A percentile compares a stretch with the other conserved stretches of the same genome.
phyloP scores from a whole-genome alignment of 176 grass and related monocot species.

The Chrysopogon serrulatus region DNA sequence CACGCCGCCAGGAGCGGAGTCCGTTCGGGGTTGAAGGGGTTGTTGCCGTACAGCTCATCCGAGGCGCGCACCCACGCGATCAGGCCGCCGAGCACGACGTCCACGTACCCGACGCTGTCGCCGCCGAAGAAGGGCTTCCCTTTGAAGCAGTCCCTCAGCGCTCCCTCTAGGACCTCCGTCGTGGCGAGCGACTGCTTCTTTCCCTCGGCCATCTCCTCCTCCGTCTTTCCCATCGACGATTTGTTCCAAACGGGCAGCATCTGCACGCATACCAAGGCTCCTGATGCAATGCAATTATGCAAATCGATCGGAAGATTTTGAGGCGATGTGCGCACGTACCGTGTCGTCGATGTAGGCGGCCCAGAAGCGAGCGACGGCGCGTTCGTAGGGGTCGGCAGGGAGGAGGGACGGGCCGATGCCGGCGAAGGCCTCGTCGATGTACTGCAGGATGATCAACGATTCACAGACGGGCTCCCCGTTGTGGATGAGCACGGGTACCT shows the following conservation, averaged over 20 bases:
- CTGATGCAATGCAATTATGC: no score
- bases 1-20: conserved; percentile 43
- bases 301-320: neutral
- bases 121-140: conserved; percentile 52
- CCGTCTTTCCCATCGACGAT: conserved; percentile 11
- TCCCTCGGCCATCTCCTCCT: conserved; percentile 32
- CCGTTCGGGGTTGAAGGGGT: conserved; percentile 6
- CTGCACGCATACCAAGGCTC: no score
- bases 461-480: conserved; percentile 33
- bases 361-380: conserved; percentile 31
- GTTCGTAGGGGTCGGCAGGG: conserved; percentile 21
- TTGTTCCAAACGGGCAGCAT: neutral
- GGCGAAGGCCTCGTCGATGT: conserved; percentile 56
- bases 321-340: conserved; percentile 19
- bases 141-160: conserved; percentile 20
- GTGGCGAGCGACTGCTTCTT: no score
- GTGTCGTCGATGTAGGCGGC: conserved; percentile 41
- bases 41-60: neutral
- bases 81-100: conserved; percentile 27
- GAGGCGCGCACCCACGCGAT: neutral
- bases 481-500: conserved; percentile 63
- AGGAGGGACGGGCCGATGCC: conserved; percentile 16
- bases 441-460: conserved; percentile 52
- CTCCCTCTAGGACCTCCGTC: conserved; percentile 40
- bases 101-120: conserved; percentile 28